Percentiles rank a stretch among this genome's conserved stretches.
phyloP scores from a whole-genome alignment of 192 early-diverging fungal species.

The Backusella liffmaniae region DNA sequence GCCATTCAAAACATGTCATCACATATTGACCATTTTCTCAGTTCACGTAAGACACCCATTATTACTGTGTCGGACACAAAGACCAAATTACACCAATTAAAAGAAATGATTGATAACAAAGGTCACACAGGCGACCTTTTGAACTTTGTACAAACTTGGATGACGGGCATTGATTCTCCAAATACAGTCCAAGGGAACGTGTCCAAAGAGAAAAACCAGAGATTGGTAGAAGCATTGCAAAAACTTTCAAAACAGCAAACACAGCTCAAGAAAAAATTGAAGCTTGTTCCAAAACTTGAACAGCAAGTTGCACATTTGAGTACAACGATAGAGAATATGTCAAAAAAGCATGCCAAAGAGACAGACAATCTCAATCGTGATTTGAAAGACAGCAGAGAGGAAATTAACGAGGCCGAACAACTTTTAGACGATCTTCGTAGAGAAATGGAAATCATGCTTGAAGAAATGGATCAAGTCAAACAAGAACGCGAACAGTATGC shows the following conservation, averaged over 20 bases:
- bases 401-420: conserved; percentile 13
- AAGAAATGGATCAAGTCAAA: conserved; percentile 9
- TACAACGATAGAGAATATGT: not conserved
- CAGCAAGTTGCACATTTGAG: not conserved
- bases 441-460: conserved; percentile 18
- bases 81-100: conserved; percentile 11
- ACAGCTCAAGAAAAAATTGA: not conserved
- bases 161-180: conserved; percentile 5
- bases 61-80: conserved; percentile 6
- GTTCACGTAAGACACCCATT: conserved; percentile 4
- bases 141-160: not conserved
- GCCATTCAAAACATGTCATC: not conserved
- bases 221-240: not conserved
- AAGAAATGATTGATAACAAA: not conserved
- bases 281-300: not conserved
- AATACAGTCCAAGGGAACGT: not conserved
- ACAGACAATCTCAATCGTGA: not conserved
- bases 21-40: not conserved
- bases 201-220: not conserved
- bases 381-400: not conserved
- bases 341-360: not conserved
- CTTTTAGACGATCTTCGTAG: conserved; percentile 4
- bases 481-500: not conserved
- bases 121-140: not conserved
- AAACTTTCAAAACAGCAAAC: not conserved